These are phyloP conservation scores for Solanum virginianum DNA, from an alignment of 257 asterid genomes.

Conservation along the genomic window DNA sequence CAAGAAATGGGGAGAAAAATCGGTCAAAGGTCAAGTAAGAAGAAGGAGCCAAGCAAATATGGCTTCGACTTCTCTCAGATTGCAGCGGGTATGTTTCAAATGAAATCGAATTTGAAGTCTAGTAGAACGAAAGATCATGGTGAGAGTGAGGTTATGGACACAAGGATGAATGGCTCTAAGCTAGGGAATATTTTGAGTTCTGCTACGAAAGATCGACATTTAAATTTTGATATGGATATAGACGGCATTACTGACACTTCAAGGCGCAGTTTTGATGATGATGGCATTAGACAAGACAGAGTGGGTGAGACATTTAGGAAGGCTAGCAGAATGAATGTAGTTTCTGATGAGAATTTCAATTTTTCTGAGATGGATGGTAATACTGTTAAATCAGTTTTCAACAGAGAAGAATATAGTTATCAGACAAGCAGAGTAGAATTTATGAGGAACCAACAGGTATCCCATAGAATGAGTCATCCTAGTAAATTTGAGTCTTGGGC, in stretches of 20 bases:
- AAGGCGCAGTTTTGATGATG: neutral
- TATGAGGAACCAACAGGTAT: constrained; percentile 22
- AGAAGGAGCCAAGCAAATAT: constrained; percentile 28
- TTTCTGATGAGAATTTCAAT: constrained; percentile 12
- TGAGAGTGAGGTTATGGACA: constrained; percentile 24
- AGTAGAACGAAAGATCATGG: constrained; percentile 17
- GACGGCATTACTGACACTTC: constrained; percentile 10
- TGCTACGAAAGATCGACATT: constrained; percentile 24
- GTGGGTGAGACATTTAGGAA: constrained; percentile 6
- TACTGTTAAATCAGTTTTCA: constrained; percentile 22
- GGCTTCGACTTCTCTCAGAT: constrained; percentile 19
- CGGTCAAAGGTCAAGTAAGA: constrained; percentile 25
- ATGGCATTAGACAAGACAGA: constrained; percentile 6
- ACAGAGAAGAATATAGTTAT: constrained; percentile 25
- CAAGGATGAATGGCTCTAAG: constrained; percentile 14
- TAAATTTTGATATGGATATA: neutral
- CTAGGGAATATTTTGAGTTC: constrained; percentile 33
- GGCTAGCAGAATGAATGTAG: constrained; percentile 15
- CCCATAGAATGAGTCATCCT: constrained; percentile 23
- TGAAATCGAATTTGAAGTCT: constrained; percentile 22
- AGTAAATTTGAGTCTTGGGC: constrained; percentile 33
- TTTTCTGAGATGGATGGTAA: constrained; percentile 15
- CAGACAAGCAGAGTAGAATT: constrained; percentile 25
- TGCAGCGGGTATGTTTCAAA: constrained; percentile 30
- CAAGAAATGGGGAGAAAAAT: constrained; percentile 26